phyloP scores from a whole-genome alignment of 352 stramenopile species.

The Globisporangium polare region DNA sequence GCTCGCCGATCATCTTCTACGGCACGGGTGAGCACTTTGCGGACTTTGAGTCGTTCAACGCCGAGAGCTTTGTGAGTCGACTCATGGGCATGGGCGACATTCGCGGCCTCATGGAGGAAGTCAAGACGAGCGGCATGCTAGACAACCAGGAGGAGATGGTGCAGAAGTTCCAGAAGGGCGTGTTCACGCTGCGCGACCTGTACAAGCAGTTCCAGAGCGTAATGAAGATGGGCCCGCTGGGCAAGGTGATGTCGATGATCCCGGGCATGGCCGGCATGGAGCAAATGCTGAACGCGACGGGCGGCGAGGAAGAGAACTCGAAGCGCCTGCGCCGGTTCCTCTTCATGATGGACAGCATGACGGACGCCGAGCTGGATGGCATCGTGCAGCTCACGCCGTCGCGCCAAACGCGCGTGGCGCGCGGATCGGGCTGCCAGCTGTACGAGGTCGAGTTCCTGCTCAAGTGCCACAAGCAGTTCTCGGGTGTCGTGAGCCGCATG shows the following conservation, averaged over 20 bases:
- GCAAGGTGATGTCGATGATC: slow-evolving; percentile 99
- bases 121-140: slow-evolving; percentile 88
- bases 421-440: slow-evolving; percentile 86
- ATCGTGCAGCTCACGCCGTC: slow-evolving; percentile 63
- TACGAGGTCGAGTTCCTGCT: slow-evolving; percentile 92
- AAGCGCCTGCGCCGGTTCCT: slow-evolving; percentile 96
- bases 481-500: slow-evolving; percentile 94
- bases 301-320: slow-evolving; percentile 90
- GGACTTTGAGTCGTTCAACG: slow-evolving; percentile 98
- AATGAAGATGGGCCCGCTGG: slow-evolving; percentile 97
- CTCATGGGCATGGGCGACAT: slow-evolving; percentile 98
- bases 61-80: slow-evolving; percentile 97
- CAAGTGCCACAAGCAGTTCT: slow-evolving; percentile 96
- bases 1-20: slow-evolving; percentile 98
- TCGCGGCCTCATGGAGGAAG: slow-evolving; percentile 93
- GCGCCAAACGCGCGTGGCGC: slow-evolving; percentile 85
- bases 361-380: slow-evolving; percentile 94
- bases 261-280: slow-evolving; percentile 91
- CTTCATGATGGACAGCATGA: slow-evolving; percentile 99
- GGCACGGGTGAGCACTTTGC: slow-evolving; percentile 98
- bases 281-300: slow-evolving; percentile 89
- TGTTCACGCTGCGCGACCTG: slow-evolving; percentile 98
- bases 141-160: slow-evolving; percentile 96
- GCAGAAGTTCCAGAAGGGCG: slow-evolving; percentile 94
- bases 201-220: slow-evolving; percentile 98